These are phyloP conservation scores for Pharnaceum exiguum DNA, from an alignment of 148 eudicot species.

Conservation along the genomic window DNA sequence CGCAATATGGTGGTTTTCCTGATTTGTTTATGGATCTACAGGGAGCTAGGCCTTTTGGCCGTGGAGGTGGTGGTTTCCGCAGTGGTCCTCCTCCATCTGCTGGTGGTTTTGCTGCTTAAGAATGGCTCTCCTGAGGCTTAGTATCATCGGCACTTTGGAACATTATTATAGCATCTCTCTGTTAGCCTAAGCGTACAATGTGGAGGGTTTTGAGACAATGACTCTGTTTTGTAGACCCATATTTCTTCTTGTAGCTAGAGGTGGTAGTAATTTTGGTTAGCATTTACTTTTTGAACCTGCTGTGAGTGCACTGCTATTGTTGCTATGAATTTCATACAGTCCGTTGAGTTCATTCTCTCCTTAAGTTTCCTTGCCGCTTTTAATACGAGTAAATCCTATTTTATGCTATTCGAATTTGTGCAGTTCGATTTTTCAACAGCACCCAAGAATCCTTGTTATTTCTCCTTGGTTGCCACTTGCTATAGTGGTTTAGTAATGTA, in stretches of 20 bases:
- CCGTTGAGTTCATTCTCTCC: too few relatives aligned
- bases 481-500: too few relatives aligned
- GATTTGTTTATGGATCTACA: slow-evolving; percentile 19
- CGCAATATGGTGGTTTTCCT: neutral
- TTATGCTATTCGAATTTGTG: too few relatives aligned
- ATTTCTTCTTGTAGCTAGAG: slow-evolving; percentile 4
- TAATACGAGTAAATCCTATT: too few relatives aligned
- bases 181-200: neutral
- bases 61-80: slow-evolving; percentile 66
- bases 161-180: neutral
- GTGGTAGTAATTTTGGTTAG: slow-evolving; percentile 11
- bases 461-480: too few relatives aligned
- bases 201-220: neutral
- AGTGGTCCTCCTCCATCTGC: slow-evolving; percentile 50
- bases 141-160: neutral
- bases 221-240: slow-evolving; percentile 3
- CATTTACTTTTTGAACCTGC: neutral
- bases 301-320: neutral
- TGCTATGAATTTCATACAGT: too few relatives aligned
- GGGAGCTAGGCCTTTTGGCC: slow-evolving; percentile 63
- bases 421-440: too few relatives aligned
- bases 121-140: neutral
- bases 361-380: too few relatives aligned
- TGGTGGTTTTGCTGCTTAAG: slow-evolving; percentile 34
- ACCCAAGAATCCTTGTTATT: too few relatives aligned